A percentile compares a stretch with the other conserved stretches of the same genome.
phyloP scores from a whole-genome alignment of 192 early-diverging fungal genomes.

The Coemansia sp. region DNA sequence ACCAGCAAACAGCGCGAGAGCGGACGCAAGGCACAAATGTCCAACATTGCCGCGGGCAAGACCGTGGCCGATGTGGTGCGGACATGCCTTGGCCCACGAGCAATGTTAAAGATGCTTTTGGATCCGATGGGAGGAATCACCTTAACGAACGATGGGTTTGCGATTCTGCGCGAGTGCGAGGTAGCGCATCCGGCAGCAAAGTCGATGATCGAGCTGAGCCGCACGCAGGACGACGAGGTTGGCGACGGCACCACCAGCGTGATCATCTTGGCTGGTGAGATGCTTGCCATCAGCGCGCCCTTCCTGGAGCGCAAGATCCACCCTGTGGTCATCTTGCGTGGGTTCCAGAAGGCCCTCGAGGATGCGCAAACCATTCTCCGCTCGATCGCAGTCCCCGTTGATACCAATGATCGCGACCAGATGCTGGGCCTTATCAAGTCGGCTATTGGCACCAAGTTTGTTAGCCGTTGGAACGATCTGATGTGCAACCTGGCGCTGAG shows the following conservation, averaged over 20 bases:
- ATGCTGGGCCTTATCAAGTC: conserved; percentile 93
- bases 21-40: conserved; percentile 95
- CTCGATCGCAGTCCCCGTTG: conserved; percentile 81
- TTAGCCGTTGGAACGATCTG: conserved; percentile 92
- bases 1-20: conserved; percentile 92
- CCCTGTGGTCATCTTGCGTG: conserved; percentile 94
- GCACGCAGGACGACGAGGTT: conserved; percentile 99
- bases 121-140: conserved; percentile 99
- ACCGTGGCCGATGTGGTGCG: conserved; percentile 98
- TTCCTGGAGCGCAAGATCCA: conserved; percentile 98
- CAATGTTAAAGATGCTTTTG: conserved; percentile 99
- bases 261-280: conserved; percentile 98
- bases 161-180: conserved; percentile 97
- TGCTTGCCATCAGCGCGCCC: conserved; percentile 86
- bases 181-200: conserved; percentile 99
- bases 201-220: conserved; percentile 97
- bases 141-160: conserved; percentile 98
- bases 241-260: conserved; percentile 99
- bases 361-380: conserved; percentile 87
- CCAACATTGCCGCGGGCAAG: conserved; percentile 98
- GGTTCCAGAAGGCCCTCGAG: conserved; percentile 92
- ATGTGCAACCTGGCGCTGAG: conserved; percentile 97
- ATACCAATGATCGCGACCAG: conserved; percentile 80
- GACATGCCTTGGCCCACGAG: conserved; percentile 96
- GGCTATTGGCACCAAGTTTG: conserved; percentile 96